A percentile compares a stretch with the other conserved stretches of the same genome.
phyloP scores from a whole-genome alignment of 306 rosid species.

The apple (Malus domestica) region DNA sequence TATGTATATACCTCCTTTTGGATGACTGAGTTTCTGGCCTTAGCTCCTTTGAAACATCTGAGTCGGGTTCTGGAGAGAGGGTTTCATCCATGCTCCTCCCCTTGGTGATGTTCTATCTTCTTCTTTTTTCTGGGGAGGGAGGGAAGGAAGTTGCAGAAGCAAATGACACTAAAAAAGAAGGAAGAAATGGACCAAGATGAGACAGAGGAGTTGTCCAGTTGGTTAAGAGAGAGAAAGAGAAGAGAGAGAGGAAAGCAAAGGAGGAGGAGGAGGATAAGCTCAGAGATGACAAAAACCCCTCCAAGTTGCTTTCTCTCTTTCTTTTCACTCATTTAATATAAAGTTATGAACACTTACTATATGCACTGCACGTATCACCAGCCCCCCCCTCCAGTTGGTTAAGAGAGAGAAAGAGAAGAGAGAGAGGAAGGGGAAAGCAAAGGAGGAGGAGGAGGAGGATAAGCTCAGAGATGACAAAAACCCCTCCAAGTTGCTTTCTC shows the following conservation, averaged over 20 bases:
- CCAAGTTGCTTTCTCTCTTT: constrained; percentile 39
- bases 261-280: constrained; percentile 7
- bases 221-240: constrained; percentile 36
- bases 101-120: neutral
- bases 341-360: neutral
- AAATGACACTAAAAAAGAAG: neutral
- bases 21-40: constrained; percentile 41
- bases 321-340: constrained; percentile 50
- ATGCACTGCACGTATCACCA: constrained; percentile 13
- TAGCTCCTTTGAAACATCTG: constrained; percentile 32
- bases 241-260: constrained; percentile 1
- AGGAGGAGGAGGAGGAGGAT: neutral
- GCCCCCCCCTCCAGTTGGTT: constrained; percentile 26
- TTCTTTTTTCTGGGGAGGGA: neutral
- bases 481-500: constrained; percentile 38
- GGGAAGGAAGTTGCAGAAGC: constrained; percentile 15
- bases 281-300: constrained; percentile 22
- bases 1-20: constrained; percentile 38
- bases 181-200: constrained; percentile 24
- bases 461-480: constrained; percentile 23
- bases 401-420: constrained; percentile 27
- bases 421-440: neutral
- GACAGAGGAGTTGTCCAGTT: neutral
- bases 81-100: constrained; percentile 27
- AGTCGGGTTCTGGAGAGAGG: constrained; percentile 31